Base-by-base conservation (phyloP, 2,329 filamentous ascomycete genomes). In the Blumeriella jaapii region DNA sequence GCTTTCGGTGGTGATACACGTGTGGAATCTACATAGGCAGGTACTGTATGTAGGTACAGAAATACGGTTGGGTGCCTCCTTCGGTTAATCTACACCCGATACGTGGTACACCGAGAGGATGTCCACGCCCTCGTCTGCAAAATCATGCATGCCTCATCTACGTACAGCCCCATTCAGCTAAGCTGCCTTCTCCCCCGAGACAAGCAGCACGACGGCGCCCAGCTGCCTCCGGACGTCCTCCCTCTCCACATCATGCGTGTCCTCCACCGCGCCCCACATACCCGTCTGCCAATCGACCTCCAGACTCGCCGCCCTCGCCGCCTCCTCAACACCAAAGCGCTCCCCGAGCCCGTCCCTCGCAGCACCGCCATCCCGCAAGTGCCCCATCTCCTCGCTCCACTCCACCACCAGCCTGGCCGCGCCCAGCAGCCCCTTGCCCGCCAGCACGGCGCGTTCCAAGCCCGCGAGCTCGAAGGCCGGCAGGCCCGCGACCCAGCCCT, bases 211-310 rank as follows among this genome's bases (percentile, higher is more conserved):
- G 8, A 85, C 82, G 56, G 85, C 93, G 10, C 89, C 91, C 40
- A 96, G 62, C 62, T 96, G 91, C 52, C 89, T 71, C 55, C 75
- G 72, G 46, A 96, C 50, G 59, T 98, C 91, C 59, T 93, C 89
- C 59, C 78, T 82, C 52, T 93, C 82, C 1, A 98, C 91, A 64
- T 98, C 91, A 61, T 98, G 91, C 17, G 87, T 94, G 60, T 98
- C 54, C 38, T 98, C 91, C 1, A 98, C 91, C 65, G 94, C 87
- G 6, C 91, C 91, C 89, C 91, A 96, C 60, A 82, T 78, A 17
- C 71, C 65, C 1, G 79, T 93, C 69, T 98, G 91, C 79, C 85
- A 95, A 45, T 74, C 69, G 11, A 94, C 84, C 64, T 98, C 91
- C 26, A 93, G 58, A 50, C 73, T 94, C 5, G 80, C 77, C 10